Percentiles rank a stretch among this genome's conserved stretches.
phyloP scores from a whole-genome alignment of 140 eudicot genomes.

The Bidens hawaiensis region DNA sequence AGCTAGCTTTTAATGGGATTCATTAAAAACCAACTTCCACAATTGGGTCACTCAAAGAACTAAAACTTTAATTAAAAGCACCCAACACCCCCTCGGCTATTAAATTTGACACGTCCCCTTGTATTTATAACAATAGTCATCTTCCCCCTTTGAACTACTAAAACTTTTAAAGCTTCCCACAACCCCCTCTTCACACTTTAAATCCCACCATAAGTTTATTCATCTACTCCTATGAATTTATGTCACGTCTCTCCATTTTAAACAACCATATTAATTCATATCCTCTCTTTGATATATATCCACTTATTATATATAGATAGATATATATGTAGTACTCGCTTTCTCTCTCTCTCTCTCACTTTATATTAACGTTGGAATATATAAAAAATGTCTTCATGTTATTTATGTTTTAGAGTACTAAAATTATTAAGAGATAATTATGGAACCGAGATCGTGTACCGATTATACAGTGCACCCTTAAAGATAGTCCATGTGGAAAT shows the following conservation, averaged over 20 bases:
- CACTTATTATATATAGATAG: too few relatives aligned
- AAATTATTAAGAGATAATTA: conserved; percentile 1
- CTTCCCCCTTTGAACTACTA: conserved; percentile 47
- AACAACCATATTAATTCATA: conserved; percentile 45
- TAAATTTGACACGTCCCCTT: conserved; percentile 42
- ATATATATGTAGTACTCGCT: neutral
- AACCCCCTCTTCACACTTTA: conserved; percentile 48
- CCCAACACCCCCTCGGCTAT: conserved; percentile 43
- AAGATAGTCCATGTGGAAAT: neutral
- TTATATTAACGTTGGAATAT: neutral
- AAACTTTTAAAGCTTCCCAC: conserved; percentile 46
- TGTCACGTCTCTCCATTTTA: conserved; percentile 26
- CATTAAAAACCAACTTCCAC: conserved; percentile 67
- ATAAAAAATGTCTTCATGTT: conserved; percentile 23
- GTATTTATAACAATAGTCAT: conserved; percentile 37
- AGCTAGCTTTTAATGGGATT: conserved; percentile 29
- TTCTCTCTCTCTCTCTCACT: neutral
- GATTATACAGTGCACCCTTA: conserved; percentile 9
- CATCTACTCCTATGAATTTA: conserved; percentile 45
- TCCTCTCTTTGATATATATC: neutral
- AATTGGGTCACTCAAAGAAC: conserved; percentile 51
- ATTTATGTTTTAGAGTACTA: conserved; percentile 18
- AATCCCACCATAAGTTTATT: conserved; percentile 36
- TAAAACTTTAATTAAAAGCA: conserved; percentile 48
- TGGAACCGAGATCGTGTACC: conserved; percentile 5